Percentiles rank a stretch among this genome's conserved stretches.
phyloP scores from a whole-genome alignment of 768 basidiomycete species.

The Panaeolus cyanescens region DNA sequence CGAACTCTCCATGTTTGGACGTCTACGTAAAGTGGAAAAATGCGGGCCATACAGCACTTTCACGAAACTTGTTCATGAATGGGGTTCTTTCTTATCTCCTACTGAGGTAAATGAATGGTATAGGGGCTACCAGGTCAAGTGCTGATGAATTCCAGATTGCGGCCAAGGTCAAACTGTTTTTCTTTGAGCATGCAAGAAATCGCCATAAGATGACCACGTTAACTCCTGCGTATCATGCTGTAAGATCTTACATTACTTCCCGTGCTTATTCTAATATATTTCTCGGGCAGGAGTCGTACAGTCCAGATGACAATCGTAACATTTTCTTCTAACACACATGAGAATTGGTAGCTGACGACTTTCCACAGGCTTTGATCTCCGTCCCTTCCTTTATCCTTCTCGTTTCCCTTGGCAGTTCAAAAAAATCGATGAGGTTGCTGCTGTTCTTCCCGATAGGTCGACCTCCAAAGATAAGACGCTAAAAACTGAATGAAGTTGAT shows the following conservation, averaged over 20 bases:
- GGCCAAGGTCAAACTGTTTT: conserved; percentile 96
- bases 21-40: conserved; percentile 94
- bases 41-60: conserved; percentile 98
- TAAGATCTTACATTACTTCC: conserved; percentile 36
- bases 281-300: conserved; percentile 82
- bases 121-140: neutral
- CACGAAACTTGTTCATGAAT: conserved; percentile 91
- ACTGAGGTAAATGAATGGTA: conserved; percentile 51
- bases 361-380: conserved; percentile 82
- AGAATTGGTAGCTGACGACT: neutral
- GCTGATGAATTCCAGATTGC: conserved; percentile 65
- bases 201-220: conserved; percentile 98
- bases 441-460: conserved; percentile 72
- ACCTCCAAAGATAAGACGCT: conserved; percentile 31
- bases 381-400: conserved; percentile 95
- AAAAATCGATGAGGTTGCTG: conserved; percentile 90
- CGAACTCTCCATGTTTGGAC: conserved; percentile 90
- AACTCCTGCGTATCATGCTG: conserved; percentile 93
- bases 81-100: conserved; percentile 87
- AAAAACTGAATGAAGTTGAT: conserved; percentile 41
- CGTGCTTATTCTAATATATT: conserved; percentile 2
- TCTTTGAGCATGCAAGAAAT: conserved; percentile 95
- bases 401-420: conserved; percentile 96
- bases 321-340: conserved; percentile 3
- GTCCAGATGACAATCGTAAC: conserved; percentile 94